Evolutionary conservation across 176 grass and related monocot species (phyloP).

Genomic region (Carex parvula): DNA sequence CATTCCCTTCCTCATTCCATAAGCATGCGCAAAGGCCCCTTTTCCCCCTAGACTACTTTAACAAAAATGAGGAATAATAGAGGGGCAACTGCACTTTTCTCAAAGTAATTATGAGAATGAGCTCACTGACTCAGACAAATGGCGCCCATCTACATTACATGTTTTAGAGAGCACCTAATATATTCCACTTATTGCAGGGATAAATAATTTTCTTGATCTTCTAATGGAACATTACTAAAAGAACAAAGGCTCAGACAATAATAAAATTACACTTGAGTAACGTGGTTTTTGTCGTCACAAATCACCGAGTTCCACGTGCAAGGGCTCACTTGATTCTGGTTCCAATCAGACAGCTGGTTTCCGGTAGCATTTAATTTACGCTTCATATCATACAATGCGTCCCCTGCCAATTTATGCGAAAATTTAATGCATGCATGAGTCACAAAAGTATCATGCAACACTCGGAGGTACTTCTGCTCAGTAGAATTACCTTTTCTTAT

Average conservation of each 20-base stretch:
- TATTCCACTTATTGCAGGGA: not conserved
- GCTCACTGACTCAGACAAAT: not conserved
- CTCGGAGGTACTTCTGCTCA: not conserved
- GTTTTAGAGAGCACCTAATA: not conserved
- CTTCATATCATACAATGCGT: constrained; percentile 66
- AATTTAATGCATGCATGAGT: constrained; percentile 6
- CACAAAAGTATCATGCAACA: not conserved
- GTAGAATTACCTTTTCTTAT: not conserved
- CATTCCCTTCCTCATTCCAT: not conserved
- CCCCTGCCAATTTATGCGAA: constrained; percentile 29
- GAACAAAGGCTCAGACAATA: constrained; percentile 8
- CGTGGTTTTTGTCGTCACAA: constrained; percentile 67
- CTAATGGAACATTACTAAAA: not conserved
- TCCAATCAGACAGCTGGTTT: constrained; percentile 72
- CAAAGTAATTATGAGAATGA: not conserved
- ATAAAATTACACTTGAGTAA: constrained; percentile 80
- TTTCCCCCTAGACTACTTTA: not conserved
- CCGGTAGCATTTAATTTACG: constrained; percentile 52
- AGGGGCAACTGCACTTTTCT: not conserved
- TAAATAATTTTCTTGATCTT: not conserved
- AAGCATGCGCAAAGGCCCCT: not conserved
- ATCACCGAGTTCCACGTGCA: constrained; percentile 91
- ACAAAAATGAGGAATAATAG: not conserved
- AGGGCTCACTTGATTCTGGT: constrained; percentile 76
- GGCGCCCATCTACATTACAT: not conserved